Conservation (phyloP, 1,284 basidiomycete genomes). For the Hypsizygus ulmarius region DNA sequence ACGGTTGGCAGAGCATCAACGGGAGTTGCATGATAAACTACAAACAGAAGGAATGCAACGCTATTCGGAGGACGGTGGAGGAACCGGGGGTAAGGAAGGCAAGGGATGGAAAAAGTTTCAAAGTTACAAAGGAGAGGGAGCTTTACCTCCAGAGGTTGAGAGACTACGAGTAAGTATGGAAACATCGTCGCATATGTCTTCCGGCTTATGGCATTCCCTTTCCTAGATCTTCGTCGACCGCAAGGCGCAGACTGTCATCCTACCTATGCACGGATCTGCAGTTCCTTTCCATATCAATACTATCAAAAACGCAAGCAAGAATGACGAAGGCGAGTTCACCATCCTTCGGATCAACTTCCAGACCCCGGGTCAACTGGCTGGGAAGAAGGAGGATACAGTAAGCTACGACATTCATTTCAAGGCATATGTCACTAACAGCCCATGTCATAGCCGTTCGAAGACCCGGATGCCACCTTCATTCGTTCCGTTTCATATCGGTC, state of each 20-base stretch:
- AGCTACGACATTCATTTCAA: constrained; percentile 8
- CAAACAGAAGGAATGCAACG: constrained; percentile 84
- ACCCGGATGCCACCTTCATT: constrained; percentile 95
- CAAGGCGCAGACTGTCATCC: constrained; percentile 84
- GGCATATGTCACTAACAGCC: not conserved
- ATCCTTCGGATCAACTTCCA: constrained; percentile 98
- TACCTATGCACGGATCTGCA: constrained; percentile 94
- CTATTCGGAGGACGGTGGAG: constrained; percentile 76
- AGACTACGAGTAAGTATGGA: constrained; percentile 60
- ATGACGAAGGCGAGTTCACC: constrained; percentile 94
- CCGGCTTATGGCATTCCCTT: not conserved
- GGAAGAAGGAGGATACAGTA: constrained; percentile 98
- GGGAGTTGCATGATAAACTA: constrained; percentile 76
- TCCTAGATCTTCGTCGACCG: constrained; percentile 87
- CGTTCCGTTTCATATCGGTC: constrained; percentile 95
- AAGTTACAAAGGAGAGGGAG: constrained; percentile 94
- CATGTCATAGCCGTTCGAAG: constrained; percentile 82
- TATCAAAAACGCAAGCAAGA: constrained; percentile 98
- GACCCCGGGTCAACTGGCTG: constrained; percentile 95
- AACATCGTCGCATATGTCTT: constrained; percentile 4
- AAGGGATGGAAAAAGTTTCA: constrained; percentile 96
- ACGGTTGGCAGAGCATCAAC: constrained; percentile 87
- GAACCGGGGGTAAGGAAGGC: constrained; percentile 74
- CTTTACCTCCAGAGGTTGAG: constrained; percentile 80
- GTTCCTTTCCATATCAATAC: constrained; percentile 99